Conservation (phyloP, 306 rosid species). For the Gleditsia sinensis region DNA sequence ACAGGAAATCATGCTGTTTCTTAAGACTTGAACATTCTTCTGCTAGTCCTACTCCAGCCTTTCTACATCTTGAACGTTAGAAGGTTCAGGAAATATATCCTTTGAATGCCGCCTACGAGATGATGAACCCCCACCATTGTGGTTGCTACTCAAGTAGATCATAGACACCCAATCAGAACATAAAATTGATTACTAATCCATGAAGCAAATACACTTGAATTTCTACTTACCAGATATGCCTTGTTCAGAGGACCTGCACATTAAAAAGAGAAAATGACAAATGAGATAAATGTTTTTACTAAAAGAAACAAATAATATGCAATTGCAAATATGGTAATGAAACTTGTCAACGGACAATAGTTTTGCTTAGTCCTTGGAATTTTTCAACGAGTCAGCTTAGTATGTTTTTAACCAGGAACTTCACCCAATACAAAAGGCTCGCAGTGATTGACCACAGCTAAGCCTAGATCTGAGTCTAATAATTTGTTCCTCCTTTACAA, state of each 20-base stretch:
- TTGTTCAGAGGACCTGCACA: too few relatives aligned
- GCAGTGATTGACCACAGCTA: background rate
- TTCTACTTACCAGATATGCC: too few relatives aligned
- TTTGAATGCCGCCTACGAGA: conserved; percentile 70
- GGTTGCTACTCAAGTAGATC: background rate
- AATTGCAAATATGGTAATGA: too few relatives aligned
- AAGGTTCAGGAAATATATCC: conserved; percentile 89
- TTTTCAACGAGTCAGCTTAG: background rate
- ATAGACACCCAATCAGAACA: too few relatives aligned
- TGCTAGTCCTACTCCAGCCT: conserved; percentile 58
- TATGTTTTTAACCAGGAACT: background rate
- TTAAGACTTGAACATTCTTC: conserved; percentile 9
- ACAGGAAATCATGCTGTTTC: background rate
- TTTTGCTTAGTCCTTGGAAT: too few relatives aligned
- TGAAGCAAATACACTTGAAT: too few relatives aligned
- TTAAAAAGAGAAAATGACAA: background rate
- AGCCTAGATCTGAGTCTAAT: background rate
- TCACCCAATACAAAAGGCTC: background rate
- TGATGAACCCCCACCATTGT: conserved; percentile 53
- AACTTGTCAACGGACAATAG: too few relatives aligned
- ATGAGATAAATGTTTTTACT: background rate
- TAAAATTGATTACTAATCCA: too few relatives aligned
- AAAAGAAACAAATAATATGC: conserved; percentile 11
- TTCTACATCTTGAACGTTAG: conserved; percentile 59
- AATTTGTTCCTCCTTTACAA: background rate